phyloP scores from a whole-genome alignment of 1,284 basidiomycete genomes.

The Heterobasidion annosum region DNA sequence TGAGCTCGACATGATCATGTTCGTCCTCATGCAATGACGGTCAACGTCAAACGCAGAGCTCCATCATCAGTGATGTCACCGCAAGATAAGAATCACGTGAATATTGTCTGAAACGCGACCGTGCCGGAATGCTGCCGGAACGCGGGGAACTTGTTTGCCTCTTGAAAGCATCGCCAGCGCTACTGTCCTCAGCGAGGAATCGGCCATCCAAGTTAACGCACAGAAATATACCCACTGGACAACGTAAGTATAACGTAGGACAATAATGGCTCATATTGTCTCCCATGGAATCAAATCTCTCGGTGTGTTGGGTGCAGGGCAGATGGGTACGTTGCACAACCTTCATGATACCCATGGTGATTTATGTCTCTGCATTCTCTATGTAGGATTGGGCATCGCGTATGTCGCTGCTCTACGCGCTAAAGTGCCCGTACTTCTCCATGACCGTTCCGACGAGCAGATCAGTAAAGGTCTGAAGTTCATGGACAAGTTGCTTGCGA shows the following conservation, averaged over 20 bases:
- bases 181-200: too few relatives aligned
- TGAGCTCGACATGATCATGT: not conserved
- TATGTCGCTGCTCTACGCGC: slow-evolving; percentile 77
- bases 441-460: slow-evolving; percentile 54
- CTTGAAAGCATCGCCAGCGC: too few relatives aligned
- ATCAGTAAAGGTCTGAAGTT: slow-evolving; percentile 64
- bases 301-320: slow-evolving; percentile 75
- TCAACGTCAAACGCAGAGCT: too few relatives aligned
- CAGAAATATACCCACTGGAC: too few relatives aligned
- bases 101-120: too few relatives aligned
- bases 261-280: slow-evolving; percentile 19
- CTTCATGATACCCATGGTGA: not conserved
- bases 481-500: slow-evolving; percentile 77
- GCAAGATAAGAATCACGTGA: too few relatives aligned
- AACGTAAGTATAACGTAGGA: not conserved
- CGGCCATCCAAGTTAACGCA: too few relatives aligned
- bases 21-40: not conserved
- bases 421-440: slow-evolving; percentile 66
- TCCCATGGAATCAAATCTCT: slow-evolving; percentile 61
- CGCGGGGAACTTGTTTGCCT: too few relatives aligned
- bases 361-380: not conserved
- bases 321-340: slow-evolving; percentile 50
- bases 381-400: slow-evolving; percentile 72
- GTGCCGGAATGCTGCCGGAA: too few relatives aligned
- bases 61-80: too few relatives aligned